These are phyloP conservation scores for Populus pruinosa DNA, from an alignment of 345 rosid species.

Conservation along the genomic window DNA sequence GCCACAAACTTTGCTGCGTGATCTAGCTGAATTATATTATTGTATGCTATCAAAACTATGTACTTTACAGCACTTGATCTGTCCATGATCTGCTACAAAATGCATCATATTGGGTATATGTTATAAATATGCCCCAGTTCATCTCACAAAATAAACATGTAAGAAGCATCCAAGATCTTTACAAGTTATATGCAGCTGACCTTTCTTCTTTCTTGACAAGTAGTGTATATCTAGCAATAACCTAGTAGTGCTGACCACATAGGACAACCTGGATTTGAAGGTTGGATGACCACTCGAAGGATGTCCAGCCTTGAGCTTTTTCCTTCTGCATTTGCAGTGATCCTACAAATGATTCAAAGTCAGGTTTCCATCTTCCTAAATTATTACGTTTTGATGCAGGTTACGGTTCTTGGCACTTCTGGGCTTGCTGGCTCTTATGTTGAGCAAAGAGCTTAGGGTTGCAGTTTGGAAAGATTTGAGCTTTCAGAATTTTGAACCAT, in stretches of 20 bases:
- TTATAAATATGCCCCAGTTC: neutral
- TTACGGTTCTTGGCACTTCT: constrained; percentile 83
- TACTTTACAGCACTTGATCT: neutral
- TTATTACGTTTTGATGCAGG: constrained; percentile 33
- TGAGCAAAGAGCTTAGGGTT: constrained; percentile 59
- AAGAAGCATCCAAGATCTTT: neutral
- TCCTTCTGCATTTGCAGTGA: neutral
- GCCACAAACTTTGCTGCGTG: neutral
- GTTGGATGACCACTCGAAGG: neutral
- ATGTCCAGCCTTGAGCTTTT: neutral
- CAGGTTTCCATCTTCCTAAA: neutral
- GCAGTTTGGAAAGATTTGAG: neutral
- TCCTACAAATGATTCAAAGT: neutral
- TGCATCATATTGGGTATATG: neutral
- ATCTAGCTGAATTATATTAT: neutral
- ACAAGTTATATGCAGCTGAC: too few relatives aligned
- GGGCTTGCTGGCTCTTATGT: constrained; percentile 90
- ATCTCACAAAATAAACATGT: neutral
- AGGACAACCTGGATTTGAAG: neutral
- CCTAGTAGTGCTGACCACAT: neutral
- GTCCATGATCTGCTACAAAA: neutral
- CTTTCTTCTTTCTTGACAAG: too few relatives aligned
- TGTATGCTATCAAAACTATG: neutral
- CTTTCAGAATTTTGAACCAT: neutral
- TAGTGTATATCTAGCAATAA: neutral